Conservation (phyloP, 2,329 filamentous ascomycete genomes). For the Emydomyces testavorans region DNA sequence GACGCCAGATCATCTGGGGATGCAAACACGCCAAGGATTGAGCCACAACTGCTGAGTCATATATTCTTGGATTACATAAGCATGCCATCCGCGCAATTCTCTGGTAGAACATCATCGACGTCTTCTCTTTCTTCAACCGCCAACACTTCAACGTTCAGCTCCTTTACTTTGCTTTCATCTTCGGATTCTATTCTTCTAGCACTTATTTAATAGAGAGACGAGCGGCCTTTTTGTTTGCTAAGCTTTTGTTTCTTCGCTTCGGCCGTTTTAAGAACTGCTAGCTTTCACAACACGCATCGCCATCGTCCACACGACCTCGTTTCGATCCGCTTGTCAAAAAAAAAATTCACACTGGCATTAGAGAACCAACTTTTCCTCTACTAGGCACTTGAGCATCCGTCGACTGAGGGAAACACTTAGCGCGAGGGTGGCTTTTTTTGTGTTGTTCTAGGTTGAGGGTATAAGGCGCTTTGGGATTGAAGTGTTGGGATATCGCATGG, state of each 20-base stretch:
- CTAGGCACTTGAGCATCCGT: neutral
- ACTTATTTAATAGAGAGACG: neutral
- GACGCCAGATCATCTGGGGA: no score
- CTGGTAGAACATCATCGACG: no score
- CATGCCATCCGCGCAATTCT: no score
- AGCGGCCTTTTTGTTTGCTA: neutral
- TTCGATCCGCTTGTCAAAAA: neutral
- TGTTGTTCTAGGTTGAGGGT: conserved; percentile 2
- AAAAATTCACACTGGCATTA: neutral
- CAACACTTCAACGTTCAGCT: neutral
- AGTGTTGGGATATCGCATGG: conserved; percentile 24
- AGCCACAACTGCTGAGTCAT: no score
- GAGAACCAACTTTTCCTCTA: neutral
- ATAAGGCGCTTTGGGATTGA: conserved; percentile 8
- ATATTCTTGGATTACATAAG: no score
- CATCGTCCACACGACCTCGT: neutral
- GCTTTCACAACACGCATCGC: neutral
- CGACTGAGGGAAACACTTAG: neutral
- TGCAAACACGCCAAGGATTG: no score
- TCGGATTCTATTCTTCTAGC: neutral
- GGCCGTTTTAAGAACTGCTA: neutral
- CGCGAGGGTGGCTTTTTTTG: conserved; percentile 1
- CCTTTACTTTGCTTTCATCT: neutral
- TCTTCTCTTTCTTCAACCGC: no score
- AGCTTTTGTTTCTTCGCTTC: neutral